phyloP scores from a whole-genome alignment of 2,329 filamentous ascomycete species.

The Calonectria crousiana region DNA sequence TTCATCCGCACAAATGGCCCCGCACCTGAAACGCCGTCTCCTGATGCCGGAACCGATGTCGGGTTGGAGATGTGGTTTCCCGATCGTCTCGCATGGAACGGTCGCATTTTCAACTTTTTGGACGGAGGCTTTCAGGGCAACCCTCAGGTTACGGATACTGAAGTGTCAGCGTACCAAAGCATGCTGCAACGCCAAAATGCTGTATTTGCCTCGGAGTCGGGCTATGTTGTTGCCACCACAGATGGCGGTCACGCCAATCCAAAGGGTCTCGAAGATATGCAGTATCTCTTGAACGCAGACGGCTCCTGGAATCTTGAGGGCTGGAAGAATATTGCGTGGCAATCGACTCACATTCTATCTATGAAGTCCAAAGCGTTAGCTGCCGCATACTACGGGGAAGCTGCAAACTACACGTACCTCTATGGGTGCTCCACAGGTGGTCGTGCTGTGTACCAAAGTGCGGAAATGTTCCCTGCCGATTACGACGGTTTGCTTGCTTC shows the following conservation, averaged over 20 bases:
- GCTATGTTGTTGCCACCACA: neutral
- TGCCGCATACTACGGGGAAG: neutral
- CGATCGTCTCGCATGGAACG: neutral
- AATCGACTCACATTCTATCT: neutral
- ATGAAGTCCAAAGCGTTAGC: neutral
- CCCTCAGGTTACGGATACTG: neutral
- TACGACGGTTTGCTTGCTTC: neutral
- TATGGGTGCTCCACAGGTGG: neutral
- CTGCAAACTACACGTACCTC: neutral
- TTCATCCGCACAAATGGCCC: neutral
- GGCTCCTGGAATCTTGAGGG: neutral
- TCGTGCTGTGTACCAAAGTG: neutral
- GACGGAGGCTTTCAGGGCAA: neutral
- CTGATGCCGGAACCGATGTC: neutral
- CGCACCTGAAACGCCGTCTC: neutral
- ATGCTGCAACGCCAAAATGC: neutral
- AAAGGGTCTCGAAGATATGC: neutral
- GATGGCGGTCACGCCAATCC: neutral
- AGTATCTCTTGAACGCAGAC: neutral
- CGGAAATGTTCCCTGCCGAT: neutral
- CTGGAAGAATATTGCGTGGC: conserved; percentile 3
- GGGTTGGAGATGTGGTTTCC: neutral
- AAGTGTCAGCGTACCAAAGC: neutral
- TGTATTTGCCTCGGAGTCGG: neutral
- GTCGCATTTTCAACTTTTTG: neutral